Evolutionary conservation across 140 eudicot species (phyloP).

Genomic region (Ambrosia hybrid): DNA sequence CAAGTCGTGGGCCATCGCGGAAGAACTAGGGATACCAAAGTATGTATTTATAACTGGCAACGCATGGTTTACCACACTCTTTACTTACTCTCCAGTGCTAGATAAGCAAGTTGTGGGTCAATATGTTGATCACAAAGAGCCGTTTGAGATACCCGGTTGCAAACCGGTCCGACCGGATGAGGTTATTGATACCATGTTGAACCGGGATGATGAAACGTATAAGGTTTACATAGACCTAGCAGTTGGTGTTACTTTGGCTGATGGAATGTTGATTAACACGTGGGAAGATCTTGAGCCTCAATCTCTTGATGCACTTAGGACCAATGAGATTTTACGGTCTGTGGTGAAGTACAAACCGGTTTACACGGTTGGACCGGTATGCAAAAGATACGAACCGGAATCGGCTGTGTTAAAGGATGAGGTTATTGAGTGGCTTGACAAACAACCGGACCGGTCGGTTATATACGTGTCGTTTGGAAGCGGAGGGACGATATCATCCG

Average conservation of each 20-base stretch:
- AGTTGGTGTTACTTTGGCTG: conserved; percentile 26
- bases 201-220: conserved; percentile 49
- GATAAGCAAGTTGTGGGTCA: conserved; percentile 56
- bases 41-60: conserved; percentile 40
- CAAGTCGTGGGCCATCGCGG: conserved; percentile 38
- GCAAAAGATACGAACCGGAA: conserved; percentile 27
- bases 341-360: conserved; percentile 47
- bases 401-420: conserved; percentile 19
- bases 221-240: conserved; percentile 32
- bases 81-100: conserved; percentile 42
- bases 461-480: conserved; percentile 83
- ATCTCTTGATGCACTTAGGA: conserved; percentile 42
- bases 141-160: conserved; percentile 65
- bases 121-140: conserved; percentile 47
- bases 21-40: conserved; percentile 43
- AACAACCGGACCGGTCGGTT: conserved; percentile 61
- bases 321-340: conserved; percentile 29
- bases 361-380: conserved; percentile 67
- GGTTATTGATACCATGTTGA: conserved; percentile 57
- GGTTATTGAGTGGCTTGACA: conserved; percentile 57
- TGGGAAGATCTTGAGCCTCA: conserved; percentile 65
- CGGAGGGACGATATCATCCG: conserved; percentile 57
- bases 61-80: conserved; percentile 53
- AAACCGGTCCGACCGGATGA: conserved; percentile 59
- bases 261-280: conserved; percentile 61